Evolutionary conservation across 2,329 filamentous ascomycete species (phyloP).

Genomic region (Alternaria triticina): DNA sequence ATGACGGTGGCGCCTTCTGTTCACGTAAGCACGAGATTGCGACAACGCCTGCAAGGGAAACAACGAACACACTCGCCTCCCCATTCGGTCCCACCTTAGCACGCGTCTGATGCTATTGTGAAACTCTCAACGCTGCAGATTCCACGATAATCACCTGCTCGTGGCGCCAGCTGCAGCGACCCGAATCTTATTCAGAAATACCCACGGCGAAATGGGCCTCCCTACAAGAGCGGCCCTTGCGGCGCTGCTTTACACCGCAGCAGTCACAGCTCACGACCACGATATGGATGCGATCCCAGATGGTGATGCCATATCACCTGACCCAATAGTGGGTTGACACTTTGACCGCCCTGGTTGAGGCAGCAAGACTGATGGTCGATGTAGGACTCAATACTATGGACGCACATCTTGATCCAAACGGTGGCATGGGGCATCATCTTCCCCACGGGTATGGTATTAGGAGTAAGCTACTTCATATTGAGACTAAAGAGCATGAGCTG

Average conservation of each 20-base stretch:
- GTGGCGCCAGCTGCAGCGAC: constrained; percentile 1
- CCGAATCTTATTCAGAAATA: neutral
- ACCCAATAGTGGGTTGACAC: constrained; percentile 43
- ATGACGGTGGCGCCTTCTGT: constrained; percentile 21
- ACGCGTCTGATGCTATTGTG: constrained; percentile 9
- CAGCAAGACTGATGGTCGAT: constrained; percentile 17
- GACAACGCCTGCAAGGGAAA: constrained; percentile 20
- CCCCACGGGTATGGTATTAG: constrained; percentile 92
- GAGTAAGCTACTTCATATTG: constrained; percentile 62
- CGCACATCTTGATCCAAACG: constrained; percentile 88
- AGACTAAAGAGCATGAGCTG: neutral
- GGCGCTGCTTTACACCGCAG: constrained; percentile 35
- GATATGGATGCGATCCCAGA: constrained; percentile 48
- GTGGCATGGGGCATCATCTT: constrained; percentile 91
- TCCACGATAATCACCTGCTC: constrained; percentile 6
- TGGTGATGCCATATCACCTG: constrained; percentile 45
- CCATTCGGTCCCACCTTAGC: neutral
- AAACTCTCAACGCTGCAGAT: constrained; percentile 29
- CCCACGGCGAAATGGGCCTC: constrained; percentile 18
- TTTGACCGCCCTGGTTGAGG: neutral
- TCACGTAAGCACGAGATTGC: constrained; percentile 36
- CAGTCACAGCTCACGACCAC: constrained; percentile 49
- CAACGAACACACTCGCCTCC: constrained; percentile 3
- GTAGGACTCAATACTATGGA: constrained; percentile 84
- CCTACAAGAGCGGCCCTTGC: constrained; percentile 20